These are phyloP conservation scores for Clavispora santaluciae DNA, from an alignment of 805 yeast genomes.

Conservation along the genomic window DNA sequence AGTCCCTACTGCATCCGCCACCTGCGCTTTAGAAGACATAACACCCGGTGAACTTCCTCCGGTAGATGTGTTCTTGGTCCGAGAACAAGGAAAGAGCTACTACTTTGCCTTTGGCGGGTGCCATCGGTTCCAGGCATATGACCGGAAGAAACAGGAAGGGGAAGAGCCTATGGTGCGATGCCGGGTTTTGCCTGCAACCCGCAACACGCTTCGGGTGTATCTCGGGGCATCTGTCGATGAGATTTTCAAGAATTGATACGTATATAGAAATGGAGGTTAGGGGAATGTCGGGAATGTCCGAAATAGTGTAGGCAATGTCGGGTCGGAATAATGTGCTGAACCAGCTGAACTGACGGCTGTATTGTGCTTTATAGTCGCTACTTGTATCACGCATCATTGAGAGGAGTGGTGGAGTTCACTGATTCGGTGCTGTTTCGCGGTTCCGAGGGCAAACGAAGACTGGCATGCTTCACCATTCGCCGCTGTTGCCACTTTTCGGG, in stretches of 20 bases:
- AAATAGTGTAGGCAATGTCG: no score
- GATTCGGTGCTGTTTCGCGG: conserved; percentile 23
- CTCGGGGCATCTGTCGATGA: conserved; percentile 64
- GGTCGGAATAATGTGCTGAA: no score
- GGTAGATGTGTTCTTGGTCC: conserved; percentile 67
- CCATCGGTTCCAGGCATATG: conserved; percentile 85
- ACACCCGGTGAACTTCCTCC: conserved; percentile 72
- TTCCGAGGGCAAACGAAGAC: neutral
- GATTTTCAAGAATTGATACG: conserved; percentile 27
- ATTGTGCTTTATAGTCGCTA: no score
- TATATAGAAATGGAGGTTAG: no score
- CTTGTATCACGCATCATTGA: no score
- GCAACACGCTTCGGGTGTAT: conserved; percentile 60
- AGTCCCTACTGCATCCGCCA: conserved; percentile 55
- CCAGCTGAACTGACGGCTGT: no score
- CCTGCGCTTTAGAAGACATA: conserved; percentile 49
- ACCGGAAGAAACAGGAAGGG: conserved; percentile 34
- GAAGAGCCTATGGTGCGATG: conserved; percentile 52
- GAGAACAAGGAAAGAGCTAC: conserved; percentile 54
- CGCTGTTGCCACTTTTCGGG: conserved; percentile 14
- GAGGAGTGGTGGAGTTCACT: conserved; percentile 24
- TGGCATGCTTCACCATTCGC: conserved; percentile 10
- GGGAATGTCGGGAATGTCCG: no score
- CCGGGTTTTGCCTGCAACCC: conserved; percentile 71
- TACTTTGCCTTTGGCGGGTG: conserved; percentile 91